Base-by-base conservation (phyloP, 163 green algal species). In the Trebouxia gelatinosa region DNA sequence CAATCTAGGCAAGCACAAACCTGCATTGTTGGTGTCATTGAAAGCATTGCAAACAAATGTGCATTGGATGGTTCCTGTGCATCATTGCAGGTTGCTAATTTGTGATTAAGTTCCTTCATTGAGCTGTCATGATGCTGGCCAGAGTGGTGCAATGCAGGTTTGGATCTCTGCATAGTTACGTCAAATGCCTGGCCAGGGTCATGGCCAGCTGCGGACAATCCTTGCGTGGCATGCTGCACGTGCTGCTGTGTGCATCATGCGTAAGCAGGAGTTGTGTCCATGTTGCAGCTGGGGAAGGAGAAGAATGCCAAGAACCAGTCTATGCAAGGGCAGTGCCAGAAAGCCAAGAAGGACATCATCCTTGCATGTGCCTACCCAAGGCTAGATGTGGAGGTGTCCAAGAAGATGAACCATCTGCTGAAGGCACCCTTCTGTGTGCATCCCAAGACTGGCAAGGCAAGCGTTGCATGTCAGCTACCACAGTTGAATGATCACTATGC, bases 361-460 rank as follows among this genome's bases (percentile, higher is more conserved):
- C 93, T 98, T 78, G 88, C 91, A 1, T 93, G 94, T 85, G 83
- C 87, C 23, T 99, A 99, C 87, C 96, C 96, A 5, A 89, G 96
- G 6, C 91, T 99, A 46, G 96, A 99, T 85, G 85, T 98, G 75
- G 96, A 99, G 87, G 96, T 99, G 32, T 98, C 96, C 3, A 98
- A 97, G 82, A 98, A 99, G 88, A 99, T 97, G 92, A 99, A 99
- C 89, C 96, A 99, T 82, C 85, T 99, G 86, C 92, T 99, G 61
- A 99, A 99, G 86, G 92, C 93, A 26, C 96, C 96, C 17, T 99
- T 99, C 85, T 99, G 96, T 78, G 91, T 99, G 54, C 96, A 99
- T 85, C 96, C 96, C 34, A 99, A 99, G 88, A 99, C 96, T 11
- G 95, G 92, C 77, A 94, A 94, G 87, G 93, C 91, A 64, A 28